Evolutionary conservation across 495 filamentous ascomycete species (phyloP).

Genomic region (Oleoguttula mirabilis): DNA sequence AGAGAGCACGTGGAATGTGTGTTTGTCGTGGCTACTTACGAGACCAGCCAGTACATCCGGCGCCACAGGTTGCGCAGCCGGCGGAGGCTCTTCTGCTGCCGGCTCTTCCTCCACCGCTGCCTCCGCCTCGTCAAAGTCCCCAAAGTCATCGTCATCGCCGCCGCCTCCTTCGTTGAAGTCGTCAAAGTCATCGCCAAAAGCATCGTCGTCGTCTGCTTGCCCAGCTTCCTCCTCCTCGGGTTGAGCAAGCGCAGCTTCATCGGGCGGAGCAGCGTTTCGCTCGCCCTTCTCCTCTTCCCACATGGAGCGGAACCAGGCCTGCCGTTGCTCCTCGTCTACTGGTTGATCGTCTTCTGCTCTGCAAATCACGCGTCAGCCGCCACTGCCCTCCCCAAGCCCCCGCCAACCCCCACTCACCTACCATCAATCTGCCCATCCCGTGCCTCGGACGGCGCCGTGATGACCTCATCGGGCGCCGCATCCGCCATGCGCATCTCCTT

Average conservation of each 20-base stretch:
- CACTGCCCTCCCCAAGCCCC: neutral
- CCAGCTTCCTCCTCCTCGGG: conserved; percentile 30
- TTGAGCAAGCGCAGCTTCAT: no score
- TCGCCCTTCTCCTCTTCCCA: conserved; percentile 17
- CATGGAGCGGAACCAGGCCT: conserved; percentile 14
- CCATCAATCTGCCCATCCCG: conserved; percentile 33
- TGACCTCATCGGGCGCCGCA: conserved; percentile 65
- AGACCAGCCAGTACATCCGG: conserved; percentile 27
- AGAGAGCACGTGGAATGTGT: neutral
- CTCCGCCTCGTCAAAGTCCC: conserved; percentile 73
- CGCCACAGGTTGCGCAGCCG: conserved; percentile 32
- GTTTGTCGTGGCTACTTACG: conserved; percentile 25
- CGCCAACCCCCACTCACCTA: conserved; percentile 32
- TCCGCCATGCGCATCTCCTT: conserved; percentile 65
- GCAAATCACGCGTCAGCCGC: no score
- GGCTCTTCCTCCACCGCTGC: conserved; percentile 20
- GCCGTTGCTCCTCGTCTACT: conserved; percentile 11
- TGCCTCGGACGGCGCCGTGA: conserved; percentile 38
- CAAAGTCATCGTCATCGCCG: conserved; percentile 64
- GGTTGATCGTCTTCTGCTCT: conserved; percentile 1
- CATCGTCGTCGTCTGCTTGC: conserved; percentile 33
- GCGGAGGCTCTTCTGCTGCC: conserved; percentile 24
- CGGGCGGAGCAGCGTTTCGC: no score
- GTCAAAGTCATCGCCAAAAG: conserved; percentile 85
- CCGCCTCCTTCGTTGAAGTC: conserved; percentile 85